Evolutionary conservation across 805 yeast genomes (phyloP).

Genomic region (Pichia kluyveri): DNA sequence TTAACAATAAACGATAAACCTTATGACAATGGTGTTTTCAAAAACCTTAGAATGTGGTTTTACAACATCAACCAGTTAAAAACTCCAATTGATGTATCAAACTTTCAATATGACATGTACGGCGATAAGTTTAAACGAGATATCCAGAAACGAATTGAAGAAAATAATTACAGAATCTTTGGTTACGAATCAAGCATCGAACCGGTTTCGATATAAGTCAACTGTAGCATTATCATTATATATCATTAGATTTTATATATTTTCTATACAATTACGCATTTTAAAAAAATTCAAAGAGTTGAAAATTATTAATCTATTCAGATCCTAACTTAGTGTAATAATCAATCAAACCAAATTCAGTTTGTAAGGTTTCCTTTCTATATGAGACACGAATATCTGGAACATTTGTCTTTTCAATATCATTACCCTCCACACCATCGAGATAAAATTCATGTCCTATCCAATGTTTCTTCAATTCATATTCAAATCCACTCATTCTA

Average conservation of each 20-base stretch:
- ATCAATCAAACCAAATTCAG: conserved; percentile 61
- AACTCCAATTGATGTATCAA: conserved; percentile 14
- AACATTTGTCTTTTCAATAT: conserved; percentile 89
- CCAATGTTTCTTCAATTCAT: conserved; percentile 84
- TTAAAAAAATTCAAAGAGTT: too few species aligned
- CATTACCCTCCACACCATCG: conserved; percentile 72
- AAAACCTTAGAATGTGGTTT: conserved; percentile 29
- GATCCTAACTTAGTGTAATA: conserved; percentile 32
- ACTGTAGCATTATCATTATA: too few species aligned
- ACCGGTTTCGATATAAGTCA: neutral
- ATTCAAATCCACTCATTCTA: conserved; percentile 89
- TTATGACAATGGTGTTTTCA: conserved; percentile 29
- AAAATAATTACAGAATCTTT: conserved; percentile 21
- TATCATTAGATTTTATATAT: too few species aligned
- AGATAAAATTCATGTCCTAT: conserved; percentile 55
- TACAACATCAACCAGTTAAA: conserved; percentile 8
- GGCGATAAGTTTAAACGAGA: conserved; percentile 16
- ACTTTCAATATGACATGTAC: conserved; percentile 21
- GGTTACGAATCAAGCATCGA: conserved; percentile 11
- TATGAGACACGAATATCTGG: conserved; percentile 82
- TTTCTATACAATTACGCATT: too few species aligned
- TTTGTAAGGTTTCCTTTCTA: conserved; percentile 68
- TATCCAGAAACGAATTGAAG: conserved; percentile 17
- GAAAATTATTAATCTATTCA: neutral
- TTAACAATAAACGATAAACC: conserved; percentile 26